phyloP scores from a whole-genome alignment of 768 basidiomycete species.

The Tulasnella sp. region DNA sequence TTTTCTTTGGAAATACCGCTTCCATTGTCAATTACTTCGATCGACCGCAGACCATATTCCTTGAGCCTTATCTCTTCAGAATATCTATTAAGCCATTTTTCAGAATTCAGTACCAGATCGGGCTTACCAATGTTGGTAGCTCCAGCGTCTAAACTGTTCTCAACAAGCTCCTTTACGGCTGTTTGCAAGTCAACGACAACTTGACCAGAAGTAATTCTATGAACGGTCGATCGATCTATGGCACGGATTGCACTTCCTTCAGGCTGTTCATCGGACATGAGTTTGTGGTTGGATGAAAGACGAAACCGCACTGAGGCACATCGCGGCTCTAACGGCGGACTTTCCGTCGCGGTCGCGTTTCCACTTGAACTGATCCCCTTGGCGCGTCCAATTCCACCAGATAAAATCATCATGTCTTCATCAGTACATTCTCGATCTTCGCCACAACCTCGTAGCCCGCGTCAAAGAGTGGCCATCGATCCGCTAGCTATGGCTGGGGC shows the following conservation, averaged over 20 bases:
- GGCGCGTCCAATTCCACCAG: too few species aligned
- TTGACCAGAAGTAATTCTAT: constrained; percentile 87
- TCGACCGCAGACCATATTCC: constrained; percentile 65
- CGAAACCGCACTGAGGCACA: too few species aligned
- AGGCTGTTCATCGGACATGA: too few species aligned
- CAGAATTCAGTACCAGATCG: background rate
- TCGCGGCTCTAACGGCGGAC: too few species aligned
- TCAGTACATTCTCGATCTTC: constrained; percentile 5
- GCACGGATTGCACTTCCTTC: constrained; percentile 20
- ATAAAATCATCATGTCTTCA: background rate
- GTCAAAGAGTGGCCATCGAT: background rate
- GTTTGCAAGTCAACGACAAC: constrained; percentile 90
- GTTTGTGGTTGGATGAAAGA: too few species aligned
- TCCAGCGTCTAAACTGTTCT: constrained; percentile 90
- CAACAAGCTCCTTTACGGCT: constrained; percentile 90
- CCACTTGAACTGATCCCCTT: too few species aligned
- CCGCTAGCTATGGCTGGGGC: constrained; percentile 1
- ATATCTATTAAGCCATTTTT: too few species aligned
- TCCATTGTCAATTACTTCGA: constrained; percentile 92
- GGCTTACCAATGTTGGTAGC: constrained; percentile 71
- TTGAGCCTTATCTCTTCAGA: constrained; percentile 76
- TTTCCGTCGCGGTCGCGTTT: too few species aligned
- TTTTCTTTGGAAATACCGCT: constrained; percentile 69
- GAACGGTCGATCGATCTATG: constrained; percentile 69
- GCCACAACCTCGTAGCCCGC: background rate